Evolutionary conservation across 306 rosid species (phyloP).

Genomic region (Trifolium subterraneum): DNA sequence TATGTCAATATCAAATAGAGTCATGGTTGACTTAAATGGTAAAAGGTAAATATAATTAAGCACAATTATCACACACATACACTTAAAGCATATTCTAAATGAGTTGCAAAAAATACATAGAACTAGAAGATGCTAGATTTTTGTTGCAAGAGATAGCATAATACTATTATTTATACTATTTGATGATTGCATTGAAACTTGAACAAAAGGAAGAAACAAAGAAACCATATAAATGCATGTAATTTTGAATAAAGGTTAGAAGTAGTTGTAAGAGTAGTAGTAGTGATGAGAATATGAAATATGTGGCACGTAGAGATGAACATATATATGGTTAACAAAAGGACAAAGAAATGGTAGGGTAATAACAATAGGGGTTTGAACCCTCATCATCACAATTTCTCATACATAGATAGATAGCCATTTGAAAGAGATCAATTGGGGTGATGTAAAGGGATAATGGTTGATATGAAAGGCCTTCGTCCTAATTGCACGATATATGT

Average conservation of each 20-base stretch:
- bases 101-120: constrained; percentile 1
- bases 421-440: constrained; percentile 33
- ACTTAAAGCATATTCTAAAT: neutral
- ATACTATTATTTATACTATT: constrained; percentile 11
- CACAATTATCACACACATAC: neutral
- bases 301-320: constrained; percentile 41
- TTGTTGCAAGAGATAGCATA: neutral
- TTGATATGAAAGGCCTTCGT: constrained; percentile 79
- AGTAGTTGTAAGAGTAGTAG: neutral
- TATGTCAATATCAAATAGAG: too few species aligned
- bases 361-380: constrained; percentile 39
- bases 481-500: constrained; percentile 90
- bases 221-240: constrained; percentile 31
- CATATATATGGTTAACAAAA: constrained; percentile 33
- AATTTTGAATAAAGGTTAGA: constrained; percentile 8
- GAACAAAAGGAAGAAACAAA: constrained; percentile 5
- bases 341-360: constrained; percentile 63
- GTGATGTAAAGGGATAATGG: constrained; percentile 51
- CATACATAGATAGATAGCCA: neutral
- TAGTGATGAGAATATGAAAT: constrained; percentile 21
- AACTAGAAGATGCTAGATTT: neutral
- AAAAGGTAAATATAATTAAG: neutral
- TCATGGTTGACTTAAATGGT: neutral
- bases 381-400: neutral
- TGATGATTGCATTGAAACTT: constrained; percentile 25